A percentile compares a stretch with the other conserved stretches of the same genome.
These are phyloP conservation scores for Lyophyllum atratum DNA, from an alignment of 768 basidiomycete genomes.

Conservation along the genomic window DNA sequence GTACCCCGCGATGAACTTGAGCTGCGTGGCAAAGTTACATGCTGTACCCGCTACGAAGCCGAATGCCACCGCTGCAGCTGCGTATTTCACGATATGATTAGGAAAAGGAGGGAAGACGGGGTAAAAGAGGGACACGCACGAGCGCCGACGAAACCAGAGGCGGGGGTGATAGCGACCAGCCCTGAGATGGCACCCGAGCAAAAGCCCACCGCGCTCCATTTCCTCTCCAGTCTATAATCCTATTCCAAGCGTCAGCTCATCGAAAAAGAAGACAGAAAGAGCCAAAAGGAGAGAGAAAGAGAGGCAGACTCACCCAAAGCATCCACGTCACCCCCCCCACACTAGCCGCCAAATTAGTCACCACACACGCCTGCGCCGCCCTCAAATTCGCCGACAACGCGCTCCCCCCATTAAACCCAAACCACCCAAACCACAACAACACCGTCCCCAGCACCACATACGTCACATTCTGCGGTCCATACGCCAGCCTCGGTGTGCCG, in stretches of 20 bases:
- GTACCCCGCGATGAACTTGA: conserved; percentile 79
- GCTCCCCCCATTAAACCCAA: conserved; percentile 93
- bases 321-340: conserved; percentile 93
- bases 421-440: conserved; percentile 96
- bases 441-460: conserved; percentile 94
- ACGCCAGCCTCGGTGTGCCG: conserved; percentile 87
- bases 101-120: neutral
- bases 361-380: conserved; percentile 86
- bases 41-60: conserved; percentile 81
- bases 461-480: conserved; percentile 91
- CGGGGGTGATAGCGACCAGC: conserved; percentile 89
- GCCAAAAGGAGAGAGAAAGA: neutral
- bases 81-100: neutral
- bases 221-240: conserved; percentile 91
- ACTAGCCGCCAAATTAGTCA: conserved; percentile 89
- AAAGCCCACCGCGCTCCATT: conserved; percentile 93
- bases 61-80: conserved; percentile 81
- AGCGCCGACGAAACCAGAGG: conserved; percentile 76
- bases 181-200: conserved; percentile 94
- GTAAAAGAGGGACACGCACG: conserved; percentile 45
- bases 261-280: too few species aligned
- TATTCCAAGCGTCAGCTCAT: too few species aligned
- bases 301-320: conserved; percentile 61
- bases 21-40: conserved; percentile 95
- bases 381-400: conserved; percentile 88